Evolutionary conservation across 805 yeast genomes (phyloP), one percentile per base, ranked within the genome.

Genomic region (Ogataea allantospora): DNA sequence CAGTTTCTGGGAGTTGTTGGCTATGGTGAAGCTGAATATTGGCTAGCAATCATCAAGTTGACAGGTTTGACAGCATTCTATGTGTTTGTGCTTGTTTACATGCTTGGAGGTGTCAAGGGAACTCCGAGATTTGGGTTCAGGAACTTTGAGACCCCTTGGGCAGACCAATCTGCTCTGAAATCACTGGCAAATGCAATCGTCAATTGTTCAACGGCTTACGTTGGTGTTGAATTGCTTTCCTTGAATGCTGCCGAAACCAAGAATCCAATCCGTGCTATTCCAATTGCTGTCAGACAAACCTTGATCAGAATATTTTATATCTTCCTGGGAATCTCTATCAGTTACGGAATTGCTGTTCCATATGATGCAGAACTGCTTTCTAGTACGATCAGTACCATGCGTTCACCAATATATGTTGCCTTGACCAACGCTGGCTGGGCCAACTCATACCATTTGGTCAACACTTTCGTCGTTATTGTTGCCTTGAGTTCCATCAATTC

Each of bases 401-500:
- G 66, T 20, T 59, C 75, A 4, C 78, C 78, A 43, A 63, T 70
- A 62, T 67, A 73, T 3, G 63, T 71, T 34, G 77, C 76, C 5
- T 54, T 73, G 23, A 62, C 63, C 21, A 62, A 67, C 38, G 77
- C 78, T 5, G 78, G 78, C n/a, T 71, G 77, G 76, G 53, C 60
- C 23, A 63, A 60, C n/a, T 66, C 72, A 7, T 65, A 73, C 7
- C 74, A 80, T 50, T 66, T 79, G 44, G 65, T 78, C 47, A 78
- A 79, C 46, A 78, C 87, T 0, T 73, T 83, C 50, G 73, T 83
- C 44, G 62, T 80, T 41, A 54, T 80, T 10, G 79, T 83, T 2
- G 76, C 85, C 50, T 58, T 83, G 28, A 77, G 84, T 21, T 84
- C 89, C 5, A 76, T 81, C 52, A 83, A 83, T 61, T 71, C 83